These are phyloP conservation scores for Closterium sp. DNA, from an alignment of 139 green algal species.

Conservation along the genomic window DNA sequence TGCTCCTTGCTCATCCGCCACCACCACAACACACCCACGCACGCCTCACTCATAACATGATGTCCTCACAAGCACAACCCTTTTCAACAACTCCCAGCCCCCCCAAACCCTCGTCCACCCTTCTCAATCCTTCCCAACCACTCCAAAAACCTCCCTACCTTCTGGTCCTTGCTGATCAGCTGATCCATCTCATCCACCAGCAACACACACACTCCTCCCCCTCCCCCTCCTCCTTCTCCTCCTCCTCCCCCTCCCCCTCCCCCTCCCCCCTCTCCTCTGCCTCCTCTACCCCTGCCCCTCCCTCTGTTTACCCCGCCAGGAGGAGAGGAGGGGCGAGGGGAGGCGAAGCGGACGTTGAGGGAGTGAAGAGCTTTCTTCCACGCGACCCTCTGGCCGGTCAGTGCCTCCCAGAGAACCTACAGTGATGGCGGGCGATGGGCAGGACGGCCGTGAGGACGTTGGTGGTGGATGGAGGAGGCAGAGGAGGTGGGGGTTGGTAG, in stretches of 20 bases:
- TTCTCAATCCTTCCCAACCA: neutral
- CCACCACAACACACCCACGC: too few relatives aligned
- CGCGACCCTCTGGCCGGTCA: constrained; percentile 71
- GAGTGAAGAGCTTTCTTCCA: constrained; percentile 59
- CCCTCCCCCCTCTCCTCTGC: too few relatives aligned
- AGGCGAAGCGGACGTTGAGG: constrained; percentile 73
- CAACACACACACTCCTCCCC: constrained; percentile 62
- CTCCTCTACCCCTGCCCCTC: neutral
- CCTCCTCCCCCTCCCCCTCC: neutral
- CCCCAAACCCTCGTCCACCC: neutral
- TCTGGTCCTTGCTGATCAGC: constrained; percentile 86
- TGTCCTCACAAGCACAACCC: too few relatives aligned
- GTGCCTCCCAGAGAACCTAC: constrained; percentile 59
- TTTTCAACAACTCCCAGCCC: too few relatives aligned
- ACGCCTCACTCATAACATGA: too few relatives aligned
- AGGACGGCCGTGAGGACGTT: neutral
- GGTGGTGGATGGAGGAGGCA: neutral
- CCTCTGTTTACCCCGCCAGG: neutral
- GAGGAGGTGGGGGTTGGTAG: too few relatives aligned
- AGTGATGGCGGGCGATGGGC: neutral
- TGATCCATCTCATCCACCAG: constrained; percentile 97
- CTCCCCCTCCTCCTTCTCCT: neutral
- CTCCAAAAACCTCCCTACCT: neutral
- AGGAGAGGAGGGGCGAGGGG: neutral
- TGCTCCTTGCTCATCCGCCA: too few relatives aligned